A percentile compares a stretch with the other conserved stretches of the same genome.
These are phyloP conservation scores for Luffa aegyptiaca DNA, from an alignment of 306 rosid genomes.

Conservation along the genomic window DNA sequence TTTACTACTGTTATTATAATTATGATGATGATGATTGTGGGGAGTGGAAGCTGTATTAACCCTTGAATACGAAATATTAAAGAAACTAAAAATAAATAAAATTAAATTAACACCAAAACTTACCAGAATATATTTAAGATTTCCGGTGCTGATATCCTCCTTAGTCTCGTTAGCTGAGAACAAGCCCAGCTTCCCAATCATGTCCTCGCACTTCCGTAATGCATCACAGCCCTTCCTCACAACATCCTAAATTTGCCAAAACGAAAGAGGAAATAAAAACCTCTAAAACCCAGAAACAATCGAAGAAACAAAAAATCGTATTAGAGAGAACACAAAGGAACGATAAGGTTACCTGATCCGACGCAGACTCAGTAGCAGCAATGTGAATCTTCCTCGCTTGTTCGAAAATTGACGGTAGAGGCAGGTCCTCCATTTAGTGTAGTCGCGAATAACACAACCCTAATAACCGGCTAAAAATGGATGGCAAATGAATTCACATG, in stretches of 20 bases:
- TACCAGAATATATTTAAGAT: conserved; percentile 84
- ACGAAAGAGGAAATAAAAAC: neutral
- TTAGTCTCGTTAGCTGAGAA: conserved; percentile 84
- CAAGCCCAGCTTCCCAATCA: conserved; percentile 68
- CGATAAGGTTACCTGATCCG: conserved; percentile 47
- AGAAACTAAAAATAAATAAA: neutral
- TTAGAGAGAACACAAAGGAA: neutral
- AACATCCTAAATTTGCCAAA: conserved; percentile 32
- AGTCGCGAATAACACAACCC: conserved; percentile 4
- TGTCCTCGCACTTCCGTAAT: conserved; percentile 64
- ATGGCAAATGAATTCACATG: neutral
- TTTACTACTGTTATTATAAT: neutral
- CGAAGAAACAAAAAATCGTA: neutral
- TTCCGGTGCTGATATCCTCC: conserved; percentile 76
- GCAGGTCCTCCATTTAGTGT: conserved; percentile 48
- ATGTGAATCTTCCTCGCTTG: conserved; percentile 71
- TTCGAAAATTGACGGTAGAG: conserved; percentile 71
- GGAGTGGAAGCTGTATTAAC: neutral
- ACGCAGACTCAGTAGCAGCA: conserved; percentile 47
- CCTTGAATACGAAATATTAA: neutral
- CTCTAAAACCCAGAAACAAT: neutral
- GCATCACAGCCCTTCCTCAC: conserved; percentile 59
- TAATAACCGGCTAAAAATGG: neutral
- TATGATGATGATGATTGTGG: neutral
- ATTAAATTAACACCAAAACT: neutral